Base-by-base conservation (phyloP, 2,329 filamentous ascomycete species). In the Tolypocladium guangdongense region DNA sequence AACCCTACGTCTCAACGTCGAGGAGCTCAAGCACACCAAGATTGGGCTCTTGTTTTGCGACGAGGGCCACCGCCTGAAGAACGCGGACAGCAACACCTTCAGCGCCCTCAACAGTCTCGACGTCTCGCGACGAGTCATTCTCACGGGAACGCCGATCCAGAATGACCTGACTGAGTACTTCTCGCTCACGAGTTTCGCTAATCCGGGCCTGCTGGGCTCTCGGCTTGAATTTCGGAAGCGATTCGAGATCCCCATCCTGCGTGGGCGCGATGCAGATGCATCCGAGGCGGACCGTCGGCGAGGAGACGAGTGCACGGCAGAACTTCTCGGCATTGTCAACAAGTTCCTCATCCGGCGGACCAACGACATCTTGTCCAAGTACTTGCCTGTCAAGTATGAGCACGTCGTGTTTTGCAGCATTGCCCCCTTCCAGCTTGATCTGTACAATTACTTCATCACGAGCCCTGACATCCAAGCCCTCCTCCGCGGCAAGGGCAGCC, bases 131-230 rank as follows among this genome's bases (percentile, higher is more conserved):
- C 84, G 93, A 30, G 92, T 99, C 46, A 99, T 99, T 60, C 76
- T 99, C 18, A 97, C 93, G 0, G 93, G 93, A 55, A 99, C 93
- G 1, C 93, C 93, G 0, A 99, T 99, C 55, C 93, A 99, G 64
- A 99, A 99, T 63, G 93, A 99, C 66, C 73, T 99, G n/a, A 95
- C 92, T 0, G 93, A 99, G 66, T 99, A 99, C 69, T 99, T 96
- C 63, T 85, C 93, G 3, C 78, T 99, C 11, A 87, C 97, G 55
- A 95, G 92, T 68, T 99, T 99, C 64, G 93, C 93, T 32, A 99
- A 99, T 61, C 93, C 93, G 0, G 87, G 89, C 60, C 81, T 97
- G 38, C 82, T 99, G 2, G 93, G 93, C 18, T 93, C 88, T 10
- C 83, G 91, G 30, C 80, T 83, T 47, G 93, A 99, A 45, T 99